Conservation (phyloP, 306 rosid species). For the Citrullus amarus region DNA sequence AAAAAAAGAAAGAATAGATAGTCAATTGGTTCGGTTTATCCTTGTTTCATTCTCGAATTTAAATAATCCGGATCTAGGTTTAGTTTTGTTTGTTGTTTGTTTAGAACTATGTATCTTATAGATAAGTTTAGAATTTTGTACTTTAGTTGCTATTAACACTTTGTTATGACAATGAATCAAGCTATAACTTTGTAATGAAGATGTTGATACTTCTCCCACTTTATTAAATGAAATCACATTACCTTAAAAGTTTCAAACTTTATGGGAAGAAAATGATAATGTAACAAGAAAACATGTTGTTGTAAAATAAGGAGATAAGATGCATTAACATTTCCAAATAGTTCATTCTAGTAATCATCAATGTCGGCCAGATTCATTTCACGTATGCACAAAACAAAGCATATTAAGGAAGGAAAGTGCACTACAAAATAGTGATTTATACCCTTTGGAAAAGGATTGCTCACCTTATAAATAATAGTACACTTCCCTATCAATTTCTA, state of each 20-base stretch:
- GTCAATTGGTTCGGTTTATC: not conserved
- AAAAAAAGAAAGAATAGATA: too few relatives aligned
- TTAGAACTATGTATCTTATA: not conserved
- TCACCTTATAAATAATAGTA: not conserved
- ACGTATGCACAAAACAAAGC: not conserved
- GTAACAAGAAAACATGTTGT: constrained; percentile 1
- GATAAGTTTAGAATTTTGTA: not conserved
- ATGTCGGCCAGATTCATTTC: constrained; percentile 8
- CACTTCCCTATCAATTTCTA: not conserved
- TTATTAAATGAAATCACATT: not conserved
- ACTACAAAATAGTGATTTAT: constrained; percentile 5
- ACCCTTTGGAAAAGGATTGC: constrained; percentile 1
- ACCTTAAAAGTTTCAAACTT: not conserved
- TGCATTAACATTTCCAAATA: not conserved
- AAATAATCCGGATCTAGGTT: not conserved
- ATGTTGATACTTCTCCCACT: constrained; percentile 6
- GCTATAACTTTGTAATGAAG: not conserved
- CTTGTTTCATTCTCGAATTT: not conserved
- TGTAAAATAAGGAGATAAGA: not conserved
- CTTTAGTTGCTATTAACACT: not conserved
- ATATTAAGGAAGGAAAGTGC: not conserved
- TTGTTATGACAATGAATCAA: not conserved
- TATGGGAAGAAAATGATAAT: not conserved
- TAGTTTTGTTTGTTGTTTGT: not conserved
- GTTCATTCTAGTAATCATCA: not conserved